These are phyloP conservation scores for Salix koriyanagi DNA, from an alignment of 345 rosid species.

Conservation along the genomic window DNA sequence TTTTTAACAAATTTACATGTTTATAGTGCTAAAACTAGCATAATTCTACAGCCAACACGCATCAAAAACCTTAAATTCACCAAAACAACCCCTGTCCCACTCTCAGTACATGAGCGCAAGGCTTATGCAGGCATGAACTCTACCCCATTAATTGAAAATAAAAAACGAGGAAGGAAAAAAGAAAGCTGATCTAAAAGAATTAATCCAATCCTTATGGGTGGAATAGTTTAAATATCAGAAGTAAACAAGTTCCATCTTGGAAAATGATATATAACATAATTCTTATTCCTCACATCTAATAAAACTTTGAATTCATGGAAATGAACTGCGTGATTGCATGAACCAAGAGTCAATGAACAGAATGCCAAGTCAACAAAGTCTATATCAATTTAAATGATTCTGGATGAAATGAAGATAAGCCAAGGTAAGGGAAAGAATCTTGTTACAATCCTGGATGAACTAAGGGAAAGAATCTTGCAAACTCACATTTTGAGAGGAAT, in stretches of 20 bases:
- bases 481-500: slow-evolving; percentile 41
- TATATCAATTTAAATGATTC: not conserved
- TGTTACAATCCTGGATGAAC: too few relatives aligned
- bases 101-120: not conserved
- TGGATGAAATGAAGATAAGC: not conserved
- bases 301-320: not conserved
- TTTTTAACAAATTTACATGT: not conserved
- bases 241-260: not conserved
- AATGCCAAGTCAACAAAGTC: not conserved
- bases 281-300: not conserved
- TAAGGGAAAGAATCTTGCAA: not conserved
- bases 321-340: not conserved
- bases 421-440: not conserved
- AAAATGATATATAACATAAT: not conserved
- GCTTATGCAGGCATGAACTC: not conserved
- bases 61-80: not conserved
- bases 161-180: not conserved
- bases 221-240: not conserved
- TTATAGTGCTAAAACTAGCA: not conserved
- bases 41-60: not conserved
- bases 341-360: not conserved
- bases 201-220: not conserved
- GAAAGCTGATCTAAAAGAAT: not conserved
- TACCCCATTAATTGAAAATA: not conserved
- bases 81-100: too few relatives aligned